These are phyloP conservation scores for Allantophomopsis lycopodina DNA, from an alignment of 2,329 filamentous ascomycete genomes.

Conservation along the genomic window DNA sequence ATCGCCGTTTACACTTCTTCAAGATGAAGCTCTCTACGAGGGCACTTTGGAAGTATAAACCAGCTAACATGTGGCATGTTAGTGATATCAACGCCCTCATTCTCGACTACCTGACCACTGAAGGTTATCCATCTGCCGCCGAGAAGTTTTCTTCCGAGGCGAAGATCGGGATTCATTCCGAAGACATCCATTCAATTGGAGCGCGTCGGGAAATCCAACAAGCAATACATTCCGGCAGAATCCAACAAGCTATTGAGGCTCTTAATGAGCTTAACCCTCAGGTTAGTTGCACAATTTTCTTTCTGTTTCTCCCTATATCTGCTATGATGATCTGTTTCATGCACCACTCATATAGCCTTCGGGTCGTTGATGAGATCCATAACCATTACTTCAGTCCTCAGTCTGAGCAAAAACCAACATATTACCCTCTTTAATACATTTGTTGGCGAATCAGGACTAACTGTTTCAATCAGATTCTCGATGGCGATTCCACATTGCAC, in stretches of 20 bases:
- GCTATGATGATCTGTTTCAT: slow-evolving; percentile 98
- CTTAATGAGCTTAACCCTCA: slow-evolving; percentile 85
- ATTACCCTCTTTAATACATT: slow-evolving; percentile 2
- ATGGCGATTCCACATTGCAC: slow-evolving; percentile 69
- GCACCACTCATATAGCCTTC: slow-evolving; percentile 97
- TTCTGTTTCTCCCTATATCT: slow-evolving; percentile 18
- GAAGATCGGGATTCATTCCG: slow-evolving; percentile 57
- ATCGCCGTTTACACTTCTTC: slow-evolving; percentile 15
- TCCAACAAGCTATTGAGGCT: slow-evolving; percentile 71
- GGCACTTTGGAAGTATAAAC: no score
- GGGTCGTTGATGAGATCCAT: slow-evolving; percentile 81
- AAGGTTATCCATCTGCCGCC: slow-evolving; percentile 86
- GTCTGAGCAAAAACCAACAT: slow-evolving; percentile 49
- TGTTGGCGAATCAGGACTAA: slow-evolving; percentile 3
- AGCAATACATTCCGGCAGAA: slow-evolving; percentile 73
- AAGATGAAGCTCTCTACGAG: background rate
- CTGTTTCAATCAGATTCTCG: slow-evolving; percentile 54
- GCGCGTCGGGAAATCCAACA: slow-evolving; percentile 73
- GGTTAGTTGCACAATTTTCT: slow-evolving; percentile 42
- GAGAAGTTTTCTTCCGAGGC: slow-evolving; percentile 90
- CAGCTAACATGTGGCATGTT: slow-evolving; percentile 6
- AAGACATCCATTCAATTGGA: slow-evolving; percentile 59
- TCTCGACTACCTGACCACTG: slow-evolving; percentile 92
- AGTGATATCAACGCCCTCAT: slow-evolving; percentile 95
- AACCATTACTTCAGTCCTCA: slow-evolving; percentile 64